Evolutionary conservation across 2,329 filamentous ascomycete species (phyloP), one percentile per base, ranked within the genome.

Genomic region (Ilyonectria mors-panacis): DNA sequence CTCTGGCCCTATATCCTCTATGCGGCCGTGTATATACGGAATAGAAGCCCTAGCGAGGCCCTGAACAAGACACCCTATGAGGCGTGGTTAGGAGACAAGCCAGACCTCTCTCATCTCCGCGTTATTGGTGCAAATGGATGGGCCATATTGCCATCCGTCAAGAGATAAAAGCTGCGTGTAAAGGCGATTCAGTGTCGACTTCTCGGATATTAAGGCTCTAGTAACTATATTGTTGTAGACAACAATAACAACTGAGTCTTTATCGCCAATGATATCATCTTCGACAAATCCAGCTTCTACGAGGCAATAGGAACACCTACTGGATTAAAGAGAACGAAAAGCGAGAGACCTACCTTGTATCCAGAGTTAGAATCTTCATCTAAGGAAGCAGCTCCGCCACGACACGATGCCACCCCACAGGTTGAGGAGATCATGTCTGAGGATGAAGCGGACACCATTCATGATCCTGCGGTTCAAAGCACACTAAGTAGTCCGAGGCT

Each of bases 211-310:
- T 26, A 53, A 33, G 48, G 23, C 17, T 30, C 23, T 5, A 53
- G 12, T n/a, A 53, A 53, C 48, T 53, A 53, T 26, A n/a, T 30
- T n/a, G 23, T 53, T 10, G 48, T 53, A 2, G 48, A 53, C 48
- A 19, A 48, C 23, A 19, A 48, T 4, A 28, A 19, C 26, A 17
- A 17, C 13, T 9, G 45, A 48, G 26, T 48, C 21, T 48, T 48
- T 9, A 15, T 48, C 15, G 45, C 45, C 21, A 48, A 48, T 7
- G 26, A 48, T 21, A 19, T 48, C 45, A 28, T 48, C 10, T 48
- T 48, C 45, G 21, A 48, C 26, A 19, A 48, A 28, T 39, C 35
- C 35, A 39, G 35, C 35, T 39, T 39, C 9, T 12, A 39, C 35
- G 6, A 39, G 35, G 35, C 5, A 17, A 3, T 12, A 39, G 35